Evolutionary conservation across 495 filamentous ascomycete species (phyloP).

Genomic region (Acidiella bohemica): DNA sequence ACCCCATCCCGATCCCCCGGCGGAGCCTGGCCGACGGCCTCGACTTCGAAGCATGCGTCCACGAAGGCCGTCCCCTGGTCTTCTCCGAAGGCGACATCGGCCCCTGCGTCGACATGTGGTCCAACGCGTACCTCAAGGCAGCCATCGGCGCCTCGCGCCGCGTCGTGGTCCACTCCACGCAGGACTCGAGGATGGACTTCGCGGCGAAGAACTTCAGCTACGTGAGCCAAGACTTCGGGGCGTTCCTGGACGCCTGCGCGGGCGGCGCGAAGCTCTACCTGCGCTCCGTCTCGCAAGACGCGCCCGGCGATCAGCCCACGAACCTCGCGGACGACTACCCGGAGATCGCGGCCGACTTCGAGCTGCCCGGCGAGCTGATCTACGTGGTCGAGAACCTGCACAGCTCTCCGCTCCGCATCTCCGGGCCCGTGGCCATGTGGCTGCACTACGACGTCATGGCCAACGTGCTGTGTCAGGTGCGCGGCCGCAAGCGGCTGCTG

Average conservation of each 20-base stretch:
- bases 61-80: constrained; percentile 47
- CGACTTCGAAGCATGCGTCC: constrained; percentile 47
- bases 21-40: constrained; percentile 22
- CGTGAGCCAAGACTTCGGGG: constrained; percentile 49
- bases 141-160: constrained; percentile 51
- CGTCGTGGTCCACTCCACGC: constrained; percentile 59
- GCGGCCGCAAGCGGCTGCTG: constrained; percentile 54
- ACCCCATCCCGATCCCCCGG: constrained; percentile 6
- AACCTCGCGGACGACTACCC: constrained; percentile 59
- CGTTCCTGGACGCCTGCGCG: constrained; percentile 50
- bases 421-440: constrained; percentile 78
- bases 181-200: constrained; percentile 59
- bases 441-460: constrained; percentile 90
- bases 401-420: constrained; percentile 68
- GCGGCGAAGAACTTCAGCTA: constrained; percentile 72
- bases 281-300: constrained; percentile 53
- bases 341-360: constrained; percentile 52
- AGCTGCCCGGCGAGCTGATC: constrained; percentile 48
- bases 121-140: constrained; percentile 49
- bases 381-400: constrained; percentile 51
- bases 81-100: constrained; percentile 54
- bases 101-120: constrained; percentile 53
- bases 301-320: constrained; percentile 55
- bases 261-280: constrained; percentile 59
- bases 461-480: constrained; percentile 72